Base-by-base conservation (phyloP, 2,329 filamentous ascomycete genomes). In the Neonectria faginata region DNA sequence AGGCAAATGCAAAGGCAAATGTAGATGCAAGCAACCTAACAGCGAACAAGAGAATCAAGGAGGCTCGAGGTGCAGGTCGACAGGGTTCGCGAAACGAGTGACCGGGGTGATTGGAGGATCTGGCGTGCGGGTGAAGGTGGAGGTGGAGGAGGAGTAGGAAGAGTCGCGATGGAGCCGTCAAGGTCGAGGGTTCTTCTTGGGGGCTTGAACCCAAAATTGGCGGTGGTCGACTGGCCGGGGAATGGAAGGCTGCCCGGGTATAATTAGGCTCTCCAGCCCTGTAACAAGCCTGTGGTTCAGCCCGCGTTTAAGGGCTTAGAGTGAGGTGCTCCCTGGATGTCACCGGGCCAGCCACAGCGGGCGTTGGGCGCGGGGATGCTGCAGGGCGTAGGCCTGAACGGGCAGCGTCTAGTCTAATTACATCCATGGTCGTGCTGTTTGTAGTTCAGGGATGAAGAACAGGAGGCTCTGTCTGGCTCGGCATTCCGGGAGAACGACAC, bases 41-140 rank as follows among this genome's bases (percentile, higher is more conserved):
- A 57, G 62, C 61, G 42, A 60, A 61, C 64, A 50, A 65, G 56
- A 69, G 65, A 73, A 69, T 70, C 66, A 73, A 65, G 64, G 71
- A 72, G 68, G 58, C 61, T 70, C 48, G 65, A 73, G 51, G 64
- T 66, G 60, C 67, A 72, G 59, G 59, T 51, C 25, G 64, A 66
- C 69, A 72, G 71, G 71, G 71, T 70, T 67, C 63, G 60, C 66
- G 60, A 70, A 62, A 66, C 63, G 47, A 71, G 68, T 39, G 64
- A 54, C 63, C 41, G 42, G 65, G 65, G 9, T 73, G 70, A 73
- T 73, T 73, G 70, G 70, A 73, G 69, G 69, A 73, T 69, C 63
- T 62, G 62, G 65, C 52, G 54, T 68, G 62, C 60, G 66, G 68
- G 66, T 64, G 22, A 3, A 22, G 25, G 25, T 25, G 25, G 25